These are phyloP conservation scores for Lithocarpus polystachyus DNA, from an alignment of 306 rosid species.

Conservation along the genomic window DNA sequence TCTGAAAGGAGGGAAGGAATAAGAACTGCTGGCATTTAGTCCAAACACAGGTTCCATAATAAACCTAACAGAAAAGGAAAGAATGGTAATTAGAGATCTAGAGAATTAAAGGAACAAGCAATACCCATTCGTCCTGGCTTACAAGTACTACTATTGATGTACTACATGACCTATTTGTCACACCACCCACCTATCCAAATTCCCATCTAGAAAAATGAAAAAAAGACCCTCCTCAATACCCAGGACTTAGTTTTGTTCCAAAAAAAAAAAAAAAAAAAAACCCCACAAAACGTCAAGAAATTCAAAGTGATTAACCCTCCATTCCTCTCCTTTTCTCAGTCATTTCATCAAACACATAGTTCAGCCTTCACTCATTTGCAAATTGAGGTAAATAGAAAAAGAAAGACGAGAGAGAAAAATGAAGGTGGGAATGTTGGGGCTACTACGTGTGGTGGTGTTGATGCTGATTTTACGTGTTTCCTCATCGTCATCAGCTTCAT, in stretches of 20 bases:
- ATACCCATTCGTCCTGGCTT: constrained; percentile 39
- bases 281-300: neutral
- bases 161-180: neutral
- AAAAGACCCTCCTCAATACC: neutral
- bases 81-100: constrained; percentile 20
- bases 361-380: neutral
- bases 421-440: constrained; percentile 26
- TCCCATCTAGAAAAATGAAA: too few relatives aligned
- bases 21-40: constrained; percentile 4
- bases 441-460: constrained; percentile 31
- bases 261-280: neutral
- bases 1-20: constrained; percentile 26
- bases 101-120: constrained; percentile 31
- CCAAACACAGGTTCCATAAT: constrained; percentile 11
- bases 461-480: constrained; percentile 25
- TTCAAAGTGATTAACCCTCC: too few relatives aligned
- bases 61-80: constrained; percentile 27
- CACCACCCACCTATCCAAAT: neutral
- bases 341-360: constrained; percentile 34
- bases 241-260: neutral
- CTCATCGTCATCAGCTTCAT: constrained; percentile 52
- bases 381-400: neutral
- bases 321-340: constrained; percentile 12
- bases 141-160: neutral
- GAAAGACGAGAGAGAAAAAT: neutral